Percentiles rank a stretch among this genome's conserved stretches.
phyloP scores from a whole-genome alignment of 2,329 filamentous ascomycete genomes.

The Pseudogymnoascus sp. region DNA sequence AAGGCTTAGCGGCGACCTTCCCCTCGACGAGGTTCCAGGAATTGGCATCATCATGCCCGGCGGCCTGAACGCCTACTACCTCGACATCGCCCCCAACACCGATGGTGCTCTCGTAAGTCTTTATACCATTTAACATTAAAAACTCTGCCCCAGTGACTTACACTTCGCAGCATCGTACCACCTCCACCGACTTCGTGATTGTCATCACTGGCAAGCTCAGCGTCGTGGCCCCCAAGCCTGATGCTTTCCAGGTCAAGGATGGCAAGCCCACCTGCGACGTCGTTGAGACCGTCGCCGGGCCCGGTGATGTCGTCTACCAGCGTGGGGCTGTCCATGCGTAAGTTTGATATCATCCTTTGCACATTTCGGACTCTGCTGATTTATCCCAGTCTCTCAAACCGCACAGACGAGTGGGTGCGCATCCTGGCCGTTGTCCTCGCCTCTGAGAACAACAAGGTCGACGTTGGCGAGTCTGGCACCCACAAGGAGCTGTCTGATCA shows the following conservation, averaged over 20 bases:
- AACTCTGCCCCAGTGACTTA: neutral
- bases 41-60: conserved; percentile 29
- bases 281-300: conserved; percentile 24
- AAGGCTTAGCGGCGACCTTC: conserved; percentile 20
- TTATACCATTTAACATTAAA: neutral
- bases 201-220: conserved; percentile 26
- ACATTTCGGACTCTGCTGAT: neutral
- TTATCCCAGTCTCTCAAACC: conserved; percentile 24
- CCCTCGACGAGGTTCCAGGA: conserved; percentile 26
- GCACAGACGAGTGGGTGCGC: conserved; percentile 25
- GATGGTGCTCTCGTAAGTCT: conserved; percentile 24
- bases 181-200: conserved; percentile 29
- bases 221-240: conserved; percentile 23
- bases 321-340: conserved; percentile 30
- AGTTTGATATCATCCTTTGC: conserved; percentile 20
- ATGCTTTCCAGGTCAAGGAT: conserved; percentile 21
- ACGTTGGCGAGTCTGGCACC: neutral
- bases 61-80: conserved; percentile 27
- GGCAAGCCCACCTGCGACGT: conserved; percentile 24
- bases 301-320: conserved; percentile 28
- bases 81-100: conserved; percentile 26
- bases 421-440: conserved; percentile 20
- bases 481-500: neutral
- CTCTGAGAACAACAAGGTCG: conserved; percentile 23
- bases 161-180: conserved; percentile 27